phyloP scores from a whole-genome alignment of 106 monocot genomes.

The Acorus calamus region DNA sequence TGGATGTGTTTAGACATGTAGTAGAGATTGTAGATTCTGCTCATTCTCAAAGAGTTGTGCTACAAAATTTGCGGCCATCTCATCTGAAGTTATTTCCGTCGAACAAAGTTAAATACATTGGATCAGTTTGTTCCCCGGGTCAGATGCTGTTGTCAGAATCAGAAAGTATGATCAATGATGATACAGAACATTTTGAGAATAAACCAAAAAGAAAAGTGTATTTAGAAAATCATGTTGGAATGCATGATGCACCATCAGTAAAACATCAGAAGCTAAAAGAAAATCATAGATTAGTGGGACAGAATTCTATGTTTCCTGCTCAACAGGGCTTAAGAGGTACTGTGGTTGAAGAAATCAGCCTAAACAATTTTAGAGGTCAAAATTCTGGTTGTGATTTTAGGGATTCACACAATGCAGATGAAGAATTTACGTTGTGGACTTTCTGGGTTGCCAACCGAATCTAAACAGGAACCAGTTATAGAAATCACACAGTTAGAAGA shows the following conservation, averaged over 20 bases:
- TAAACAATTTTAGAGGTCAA: constrained; percentile 4
- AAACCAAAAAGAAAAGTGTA: constrained; percentile 43
- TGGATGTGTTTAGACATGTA: constrained; percentile 69
- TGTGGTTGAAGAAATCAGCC: constrained; percentile 13
- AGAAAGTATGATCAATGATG: constrained; percentile 11
- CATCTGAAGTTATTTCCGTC: constrained; percentile 41
- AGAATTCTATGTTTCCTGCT: constrained; percentile 1
- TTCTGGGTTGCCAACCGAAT: constrained; percentile 1
- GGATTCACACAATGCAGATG: constrained; percentile 7
- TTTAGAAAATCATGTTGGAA: constrained; percentile 18
- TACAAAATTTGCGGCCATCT: constrained; percentile 60
- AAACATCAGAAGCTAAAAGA: constrained; percentile 33
- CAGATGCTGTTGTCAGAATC: constrained; percentile 8
- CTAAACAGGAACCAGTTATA: constrained; percentile 1
- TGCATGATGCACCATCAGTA: constrained; percentile 1
- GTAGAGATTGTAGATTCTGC: constrained; percentile 62
- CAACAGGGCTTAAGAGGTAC: constrained; percentile 8
- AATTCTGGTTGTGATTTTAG: constrained; percentile 14
- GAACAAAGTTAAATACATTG: constrained; percentile 60
- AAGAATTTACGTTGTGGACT: constrained; percentile 1
- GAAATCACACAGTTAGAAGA: constrained; percentile 56
- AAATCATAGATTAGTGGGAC: constrained; percentile 4
- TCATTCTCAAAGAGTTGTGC: constrained; percentile 45
- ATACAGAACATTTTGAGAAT: constrained; percentile 8
- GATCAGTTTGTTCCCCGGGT: constrained; percentile 27